These are phyloP conservation scores for Sporothrix variecibatus DNA, from an alignment of 2,329 filamentous ascomycete species.

Conservation along the genomic window DNA sequence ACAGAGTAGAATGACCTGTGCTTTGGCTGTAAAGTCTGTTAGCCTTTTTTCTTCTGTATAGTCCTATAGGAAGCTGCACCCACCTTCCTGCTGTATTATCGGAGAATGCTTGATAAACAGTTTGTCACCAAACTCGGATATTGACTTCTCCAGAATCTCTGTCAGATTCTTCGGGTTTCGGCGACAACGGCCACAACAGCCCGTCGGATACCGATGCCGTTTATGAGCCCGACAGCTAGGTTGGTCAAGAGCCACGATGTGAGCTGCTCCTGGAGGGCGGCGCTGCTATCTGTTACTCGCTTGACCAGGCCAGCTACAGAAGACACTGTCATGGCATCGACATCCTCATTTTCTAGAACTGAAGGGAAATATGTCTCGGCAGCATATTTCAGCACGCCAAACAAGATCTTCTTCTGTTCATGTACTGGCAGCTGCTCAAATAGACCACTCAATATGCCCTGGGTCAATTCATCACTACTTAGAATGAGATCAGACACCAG, in stretches of 20 bases:
- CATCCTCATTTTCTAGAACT: slow-evolving; percentile 30
- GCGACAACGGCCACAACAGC: slow-evolving; percentile 63
- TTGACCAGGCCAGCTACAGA: slow-evolving; percentile 61
- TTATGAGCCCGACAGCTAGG: slow-evolving; percentile 63
- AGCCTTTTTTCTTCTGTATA: not conserved
- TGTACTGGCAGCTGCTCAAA: slow-evolving; percentile 42
- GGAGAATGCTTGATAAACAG: slow-evolving; percentile 85
- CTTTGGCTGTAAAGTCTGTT: slow-evolving; percentile 60
- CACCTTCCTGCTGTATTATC: slow-evolving; percentile 85
- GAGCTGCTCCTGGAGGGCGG: slow-evolving; percentile 55
- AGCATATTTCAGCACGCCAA: slow-evolving; percentile 46
- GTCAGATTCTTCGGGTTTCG: slow-evolving; percentile 53
- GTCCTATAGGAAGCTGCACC: slow-evolving; percentile 25
- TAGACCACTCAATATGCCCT: slow-evolving; percentile 38
- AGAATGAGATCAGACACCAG: slow-evolving; percentile 42
- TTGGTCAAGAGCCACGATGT: slow-evolving; percentile 65
- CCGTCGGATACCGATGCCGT: slow-evolving; percentile 65
- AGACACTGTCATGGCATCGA: slow-evolving; percentile 45
- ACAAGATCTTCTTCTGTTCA: slow-evolving; percentile 49
- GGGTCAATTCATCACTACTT: not conserved
- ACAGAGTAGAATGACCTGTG: slow-evolving; percentile 74
- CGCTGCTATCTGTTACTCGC: slow-evolving; percentile 49
- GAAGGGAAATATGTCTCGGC: slow-evolving; percentile 46
- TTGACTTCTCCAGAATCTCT: slow-evolving; percentile 64
- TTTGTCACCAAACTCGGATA: slow-evolving; percentile 78